Base-by-base conservation (phyloP, 176 grass and related monocot species). In the Alopecurus myosuroides region DNA sequence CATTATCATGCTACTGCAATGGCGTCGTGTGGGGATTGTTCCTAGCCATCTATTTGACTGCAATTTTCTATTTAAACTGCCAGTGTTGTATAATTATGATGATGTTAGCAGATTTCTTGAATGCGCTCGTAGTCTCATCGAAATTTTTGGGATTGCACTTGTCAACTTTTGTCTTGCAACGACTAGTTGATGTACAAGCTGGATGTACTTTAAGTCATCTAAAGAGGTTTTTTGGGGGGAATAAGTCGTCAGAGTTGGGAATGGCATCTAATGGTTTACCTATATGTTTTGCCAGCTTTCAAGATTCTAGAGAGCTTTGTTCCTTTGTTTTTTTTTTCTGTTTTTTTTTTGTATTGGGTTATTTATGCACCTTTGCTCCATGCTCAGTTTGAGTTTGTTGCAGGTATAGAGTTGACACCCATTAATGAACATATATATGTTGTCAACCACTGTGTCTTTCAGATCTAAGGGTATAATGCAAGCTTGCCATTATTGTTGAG, bases 71-170 rank as follows among this genome's bases (percentile, higher is more conserved):
- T 51, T 86, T n/a, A 65, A 61, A 64, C 30, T 33, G 11, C 6
- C 50, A 35, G n/a, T 52, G 17, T 50, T 76, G 29, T 76, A 85
- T 31, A 39, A 41, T 80, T 76, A 67, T 31, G 51, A 41, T 80
- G 74, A 3, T 11, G n/a, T 25, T 39, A 79, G 40, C 1, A 74
- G 42, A 49, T 49, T 74, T 25, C 9, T 37, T 52, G 80, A 25
- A 83, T 83, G 17, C 81, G 50, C 14, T 35, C n/a, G 15, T 28
- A 56, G n/a, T 66, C 58, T 30, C 49, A 3, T 72, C 6, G 20
- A 25, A n/a, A 20, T 10, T 23, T 1, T 22, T 31, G 22, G 17
- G 52, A 61, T 15, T 66, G 11, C 40, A 63, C 12, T 56, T 15
- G 39, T 85, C 46, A 66, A 36, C 23, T 18, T 76, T 5, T 23